Conservation (phyloP, 2,329 filamentous ascomycete genomes). For the Tolypocladium paradoxum region DNA sequence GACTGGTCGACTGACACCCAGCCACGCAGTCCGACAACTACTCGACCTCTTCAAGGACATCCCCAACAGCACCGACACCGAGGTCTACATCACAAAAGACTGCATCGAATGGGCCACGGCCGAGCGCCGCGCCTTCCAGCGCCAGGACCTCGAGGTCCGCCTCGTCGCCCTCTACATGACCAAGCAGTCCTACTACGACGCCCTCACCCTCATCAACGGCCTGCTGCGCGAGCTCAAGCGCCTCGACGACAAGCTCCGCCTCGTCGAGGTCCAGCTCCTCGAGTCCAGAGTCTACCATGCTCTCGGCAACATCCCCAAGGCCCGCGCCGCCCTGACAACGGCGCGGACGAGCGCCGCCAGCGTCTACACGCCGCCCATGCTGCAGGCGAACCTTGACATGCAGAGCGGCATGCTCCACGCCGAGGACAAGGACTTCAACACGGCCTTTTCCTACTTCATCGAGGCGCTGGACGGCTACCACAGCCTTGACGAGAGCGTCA, state of each 20-base stretch:
- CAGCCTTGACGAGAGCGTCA: slow-evolving; percentile 74
- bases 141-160: slow-evolving; percentile 94
- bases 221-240: slow-evolving; percentile 95
- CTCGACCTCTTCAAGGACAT: slow-evolving; percentile 92
- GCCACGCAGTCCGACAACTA: slow-evolving; percentile 73
- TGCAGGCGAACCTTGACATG: slow-evolving; percentile 97
- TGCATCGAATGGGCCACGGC: slow-evolving; percentile 99
- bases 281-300: slow-evolving; percentile 97
- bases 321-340: slow-evolving; percentile 85
- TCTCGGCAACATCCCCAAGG: slow-evolving; percentile 91
- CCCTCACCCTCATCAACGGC: slow-evolving; percentile 90
- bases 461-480: slow-evolving; percentile 97
- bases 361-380: slow-evolving; percentile 88
- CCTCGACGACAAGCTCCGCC: slow-evolving; percentile 92
- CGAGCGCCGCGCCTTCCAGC: slow-evolving; percentile 89
- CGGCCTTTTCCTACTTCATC: slow-evolving; percentile 97
- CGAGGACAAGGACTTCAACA: slow-evolving; percentile 98
- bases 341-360: slow-evolving; percentile 92
- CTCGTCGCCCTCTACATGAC: slow-evolving; percentile 92
- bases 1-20: not conserved
- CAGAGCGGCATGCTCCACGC: slow-evolving; percentile 98
- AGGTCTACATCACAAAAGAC: slow-evolving; percentile 92
- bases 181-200: slow-evolving; percentile 96
- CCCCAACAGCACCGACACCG: slow-evolving; percentile 86
- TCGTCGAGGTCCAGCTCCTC: slow-evolving; percentile 94